A percentile compares a stretch with the other conserved stretches of the same genome.
These are phyloP conservation scores for Glomus cerebriforme DNA, from an alignment of 192 early-diverging fungal species.

Conservation along the genomic window DNA sequence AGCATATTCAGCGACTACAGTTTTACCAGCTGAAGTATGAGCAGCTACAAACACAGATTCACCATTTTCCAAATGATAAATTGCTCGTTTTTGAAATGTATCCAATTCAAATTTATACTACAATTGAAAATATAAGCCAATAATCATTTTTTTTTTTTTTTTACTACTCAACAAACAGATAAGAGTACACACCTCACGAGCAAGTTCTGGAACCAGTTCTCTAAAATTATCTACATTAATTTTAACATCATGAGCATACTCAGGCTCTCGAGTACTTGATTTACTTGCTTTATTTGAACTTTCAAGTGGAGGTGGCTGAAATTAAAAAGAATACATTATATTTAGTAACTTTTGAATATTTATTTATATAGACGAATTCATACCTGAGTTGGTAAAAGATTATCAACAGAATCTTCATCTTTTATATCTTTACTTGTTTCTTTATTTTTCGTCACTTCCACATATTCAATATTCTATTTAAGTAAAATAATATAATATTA, in stretches of 20 bases:
- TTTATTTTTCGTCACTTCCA: background rate
- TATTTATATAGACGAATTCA: background rate
- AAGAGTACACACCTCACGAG: constrained; percentile 55
- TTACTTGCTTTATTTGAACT: constrained; percentile 20
- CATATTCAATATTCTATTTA: background rate
- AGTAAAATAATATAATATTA: background rate
- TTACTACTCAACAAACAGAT: background rate
- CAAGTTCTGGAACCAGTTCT: constrained; percentile 87
- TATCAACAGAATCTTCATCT: constrained; percentile 35
- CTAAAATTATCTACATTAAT: constrained; percentile 86
- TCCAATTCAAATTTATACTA: constrained; percentile 95
- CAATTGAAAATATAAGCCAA: background rate
- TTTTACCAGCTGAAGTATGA: constrained; percentile 98
- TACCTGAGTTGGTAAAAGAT: constrained; percentile 35
- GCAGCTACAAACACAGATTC: constrained; percentile 98
- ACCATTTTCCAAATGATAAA: constrained; percentile 93
- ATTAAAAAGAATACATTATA: constrained; percentile 4
- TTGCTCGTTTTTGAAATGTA: constrained; percentile 94
- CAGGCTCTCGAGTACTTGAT: constrained; percentile 44
- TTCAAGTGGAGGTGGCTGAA: constrained; percentile 10
- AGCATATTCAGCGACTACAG: constrained; percentile 98
- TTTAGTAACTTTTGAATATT: constrained; percentile 6
- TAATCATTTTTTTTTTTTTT: background rate
- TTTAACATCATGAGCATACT: constrained; percentile 95
- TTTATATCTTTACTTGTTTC: background rate